phyloP scores from a whole-genome alignment of 805 yeast genomes.

The Candida glaebosa region DNA sequence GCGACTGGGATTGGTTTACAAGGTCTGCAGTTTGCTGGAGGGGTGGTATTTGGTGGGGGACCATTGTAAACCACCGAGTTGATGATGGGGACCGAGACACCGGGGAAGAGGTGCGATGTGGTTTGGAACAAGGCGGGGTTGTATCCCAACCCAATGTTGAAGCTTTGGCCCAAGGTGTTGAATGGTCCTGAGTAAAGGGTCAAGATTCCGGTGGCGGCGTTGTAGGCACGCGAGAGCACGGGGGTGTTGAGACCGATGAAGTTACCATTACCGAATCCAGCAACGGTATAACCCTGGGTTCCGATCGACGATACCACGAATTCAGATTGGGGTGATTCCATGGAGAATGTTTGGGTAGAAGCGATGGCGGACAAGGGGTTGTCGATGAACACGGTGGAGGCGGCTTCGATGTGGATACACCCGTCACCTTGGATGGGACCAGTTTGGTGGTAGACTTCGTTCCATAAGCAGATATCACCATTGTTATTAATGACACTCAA shows the following conservation, averaged over 20 bases:
- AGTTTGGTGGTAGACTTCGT: conserved; percentile 19
- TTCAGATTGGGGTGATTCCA: conserved; percentile 13
- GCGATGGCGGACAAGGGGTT: conserved; percentile 8
- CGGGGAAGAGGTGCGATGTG: conserved; percentile 3
- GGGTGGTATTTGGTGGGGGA: background rate
- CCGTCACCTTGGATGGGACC: conserved; percentile 24
- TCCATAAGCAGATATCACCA: conserved; percentile 25
- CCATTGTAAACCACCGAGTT: background rate
- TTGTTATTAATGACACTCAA: conserved; percentile 12
- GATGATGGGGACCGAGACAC: background rate
- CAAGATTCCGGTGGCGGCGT: conserved; percentile 17
- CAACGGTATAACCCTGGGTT: conserved; percentile 11
- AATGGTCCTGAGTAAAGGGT: conserved; percentile 10
- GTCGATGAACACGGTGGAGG: conserved; percentile 10
- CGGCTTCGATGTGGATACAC: conserved; percentile 19
- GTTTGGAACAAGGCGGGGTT: conserved; percentile 10
- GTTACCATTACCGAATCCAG: conserved; percentile 20
- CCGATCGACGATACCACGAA: conserved; percentile 13
- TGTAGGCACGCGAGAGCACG: conserved; percentile 5
- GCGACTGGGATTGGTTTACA: background rate
- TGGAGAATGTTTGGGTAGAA: conserved; percentile 12
- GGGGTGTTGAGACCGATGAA: conserved; percentile 7
- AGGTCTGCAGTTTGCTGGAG: background rate
- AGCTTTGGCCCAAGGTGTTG: conserved; percentile 7
- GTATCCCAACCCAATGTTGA: conserved; percentile 22